Conservation (phyloP, 164 flowering plant genomes). For the Stephania yunnanensis region DNA sequence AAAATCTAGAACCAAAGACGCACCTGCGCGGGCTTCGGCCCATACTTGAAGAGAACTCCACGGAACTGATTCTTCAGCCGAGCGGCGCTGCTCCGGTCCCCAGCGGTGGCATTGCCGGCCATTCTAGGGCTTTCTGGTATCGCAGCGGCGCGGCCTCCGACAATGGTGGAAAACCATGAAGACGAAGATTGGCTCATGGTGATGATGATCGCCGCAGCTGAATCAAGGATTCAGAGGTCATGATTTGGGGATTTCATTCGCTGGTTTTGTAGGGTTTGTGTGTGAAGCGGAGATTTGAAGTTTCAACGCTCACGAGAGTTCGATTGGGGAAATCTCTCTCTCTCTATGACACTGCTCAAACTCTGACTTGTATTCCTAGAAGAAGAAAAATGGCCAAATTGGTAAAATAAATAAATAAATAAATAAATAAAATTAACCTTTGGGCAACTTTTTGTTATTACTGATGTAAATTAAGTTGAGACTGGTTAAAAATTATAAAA, state of each 20-base stretch:
- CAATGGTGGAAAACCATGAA: constrained; percentile 81
- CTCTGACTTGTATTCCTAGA: neutral
- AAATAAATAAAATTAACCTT: no score
- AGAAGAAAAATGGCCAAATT: no score
- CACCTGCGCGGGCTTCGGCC: constrained; percentile 77
- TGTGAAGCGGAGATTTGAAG: neutral
- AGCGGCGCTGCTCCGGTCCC: constrained; percentile 31
- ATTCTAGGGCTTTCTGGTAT: constrained; percentile 28
- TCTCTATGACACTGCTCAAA: neutral
- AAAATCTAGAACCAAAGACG: neutral
- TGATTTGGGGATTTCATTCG: neutral
- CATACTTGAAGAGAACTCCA: constrained; percentile 82
- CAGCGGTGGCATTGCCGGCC: constrained; percentile 23
- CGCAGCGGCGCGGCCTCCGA: constrained; percentile 49
- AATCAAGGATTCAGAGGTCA: neutral
- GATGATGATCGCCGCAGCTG: neutral
- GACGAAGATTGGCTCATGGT: constrained; percentile 28
- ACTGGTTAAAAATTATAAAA: no score
- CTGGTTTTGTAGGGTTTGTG: neutral
- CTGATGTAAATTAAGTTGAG: no score
- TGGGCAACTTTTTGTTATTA: no score
- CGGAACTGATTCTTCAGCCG: constrained; percentile 56
- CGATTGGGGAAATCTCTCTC: neutral
- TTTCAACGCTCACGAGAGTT: neutral
- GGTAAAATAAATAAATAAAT: no score